Evolutionary conservation across 2,329 filamentous ascomycete genomes (phyloP).

Genomic region (Microdochium trichocladiopsis): DNA sequence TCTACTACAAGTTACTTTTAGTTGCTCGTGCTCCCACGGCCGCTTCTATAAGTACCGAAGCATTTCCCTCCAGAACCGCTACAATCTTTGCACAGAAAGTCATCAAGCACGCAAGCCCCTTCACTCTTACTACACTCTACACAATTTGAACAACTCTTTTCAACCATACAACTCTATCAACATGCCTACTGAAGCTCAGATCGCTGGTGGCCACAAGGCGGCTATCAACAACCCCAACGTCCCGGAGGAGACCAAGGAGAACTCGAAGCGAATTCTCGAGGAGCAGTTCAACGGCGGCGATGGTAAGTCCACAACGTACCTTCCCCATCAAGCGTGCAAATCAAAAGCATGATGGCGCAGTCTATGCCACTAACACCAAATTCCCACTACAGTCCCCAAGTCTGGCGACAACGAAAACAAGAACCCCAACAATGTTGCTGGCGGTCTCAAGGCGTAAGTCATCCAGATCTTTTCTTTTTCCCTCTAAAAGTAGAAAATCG

Average conservation of each 20-base stretch:
- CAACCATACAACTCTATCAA: conserved; percentile 10
- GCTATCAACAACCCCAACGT: conserved; percentile 49
- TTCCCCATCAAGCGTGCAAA: neutral
- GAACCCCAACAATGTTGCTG: conserved; percentile 46
- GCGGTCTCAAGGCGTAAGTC: conserved; percentile 43
- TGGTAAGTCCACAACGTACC: conserved; percentile 13
- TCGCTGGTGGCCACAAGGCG: conserved; percentile 53
- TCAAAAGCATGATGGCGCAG: no score
- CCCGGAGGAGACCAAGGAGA: conserved; percentile 46
- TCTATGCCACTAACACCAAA: no score
- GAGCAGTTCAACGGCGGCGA: conserved; percentile 37
- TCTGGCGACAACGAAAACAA: conserved; percentile 30
- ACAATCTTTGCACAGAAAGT: no score
- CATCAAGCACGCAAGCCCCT: no score
- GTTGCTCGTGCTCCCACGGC: no score
- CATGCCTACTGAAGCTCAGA: conserved; percentile 42
- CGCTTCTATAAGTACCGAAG: no score
- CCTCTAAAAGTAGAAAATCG: no score
- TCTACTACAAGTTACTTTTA: no score
- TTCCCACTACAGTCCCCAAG: conserved; percentile 14
- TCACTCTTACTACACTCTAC: no score
- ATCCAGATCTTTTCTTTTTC: no score
- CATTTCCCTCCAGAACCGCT: no score
- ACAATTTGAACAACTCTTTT: neutral
- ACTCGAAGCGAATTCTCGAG: conserved; percentile 45